Conservation (phyloP, 768 basidiomycete species). For the Chalciporus chontae region DNA sequence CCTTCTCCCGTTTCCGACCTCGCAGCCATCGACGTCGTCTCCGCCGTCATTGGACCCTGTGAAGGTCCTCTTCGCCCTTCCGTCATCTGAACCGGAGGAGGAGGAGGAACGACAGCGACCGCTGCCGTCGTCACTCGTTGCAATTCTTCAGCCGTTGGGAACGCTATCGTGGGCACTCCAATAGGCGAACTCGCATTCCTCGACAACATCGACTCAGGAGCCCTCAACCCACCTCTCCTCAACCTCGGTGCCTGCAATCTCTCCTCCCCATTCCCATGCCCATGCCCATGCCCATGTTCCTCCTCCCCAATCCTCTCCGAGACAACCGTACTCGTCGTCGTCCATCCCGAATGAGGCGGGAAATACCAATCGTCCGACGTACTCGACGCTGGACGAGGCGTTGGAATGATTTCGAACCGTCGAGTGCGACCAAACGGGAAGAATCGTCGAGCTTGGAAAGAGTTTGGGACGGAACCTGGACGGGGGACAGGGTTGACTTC, state of each 20-base stretch:
- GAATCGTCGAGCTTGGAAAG: constrained; percentile 44
- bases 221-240: constrained; percentile 63
- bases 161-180: constrained; percentile 22
- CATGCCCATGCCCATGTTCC: constrained; percentile 21
- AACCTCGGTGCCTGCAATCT: constrained; percentile 46
- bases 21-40: neutral
- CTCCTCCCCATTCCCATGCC: constrained; percentile 33
- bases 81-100: neutral
- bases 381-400: constrained; percentile 28
- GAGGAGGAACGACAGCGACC: neutral
- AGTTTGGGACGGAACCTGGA: neutral
- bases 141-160: constrained; percentile 21
- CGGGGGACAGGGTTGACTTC: neutral
- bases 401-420: constrained; percentile 38
- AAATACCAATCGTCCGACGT: constrained; percentile 32
- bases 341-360: constrained; percentile 25
- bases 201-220: constrained; percentile 58
- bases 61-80: neutral
- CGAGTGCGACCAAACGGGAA: constrained; percentile 50
- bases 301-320: neutral
- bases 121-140: constrained; percentile 17
- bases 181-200: constrained; percentile 40
- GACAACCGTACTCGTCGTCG: neutral
- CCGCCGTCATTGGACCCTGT: too few species aligned
- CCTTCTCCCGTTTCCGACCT: constrained; percentile 8